Conservation (phyloP, 2,329 filamentous ascomycete genomes). For the Fusarium sp. region DNA sequence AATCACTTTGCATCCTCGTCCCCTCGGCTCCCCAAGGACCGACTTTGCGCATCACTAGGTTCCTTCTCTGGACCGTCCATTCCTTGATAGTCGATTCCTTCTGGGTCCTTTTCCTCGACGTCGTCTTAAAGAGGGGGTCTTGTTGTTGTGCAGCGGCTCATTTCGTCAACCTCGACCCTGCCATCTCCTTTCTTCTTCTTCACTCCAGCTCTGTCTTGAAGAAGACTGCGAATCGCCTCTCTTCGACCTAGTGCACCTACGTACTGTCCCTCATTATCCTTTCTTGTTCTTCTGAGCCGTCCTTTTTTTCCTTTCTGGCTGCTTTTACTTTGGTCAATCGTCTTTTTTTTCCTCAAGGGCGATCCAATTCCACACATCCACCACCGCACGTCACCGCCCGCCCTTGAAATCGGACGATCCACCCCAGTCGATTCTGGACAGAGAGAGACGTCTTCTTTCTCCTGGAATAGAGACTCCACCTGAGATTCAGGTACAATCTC, state of each 20-base stretch:
- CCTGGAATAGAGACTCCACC: constrained; percentile 32
- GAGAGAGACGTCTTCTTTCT: constrained; percentile 28
- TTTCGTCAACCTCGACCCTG: not conserved
- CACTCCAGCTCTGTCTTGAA: constrained; percentile 3
- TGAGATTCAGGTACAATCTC: constrained; percentile 15
- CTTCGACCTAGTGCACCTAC: constrained; percentile 22
- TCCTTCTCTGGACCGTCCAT: constrained; percentile 34
- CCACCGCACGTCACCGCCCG: constrained; percentile 37
- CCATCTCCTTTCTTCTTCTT: constrained; percentile 5
- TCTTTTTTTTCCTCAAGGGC: constrained; percentile 11
- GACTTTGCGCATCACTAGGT: constrained; percentile 26
- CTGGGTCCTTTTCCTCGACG: not conserved
- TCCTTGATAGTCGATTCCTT: constrained; percentile 21
- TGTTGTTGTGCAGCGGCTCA: constrained; percentile 12
- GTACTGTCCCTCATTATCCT: constrained; percentile 29
- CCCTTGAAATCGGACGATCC: constrained; percentile 40
- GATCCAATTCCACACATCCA: constrained; percentile 34
- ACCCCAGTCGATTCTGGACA: constrained; percentile 33
- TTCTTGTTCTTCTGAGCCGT: not conserved
- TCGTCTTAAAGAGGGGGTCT: constrained; percentile 1
- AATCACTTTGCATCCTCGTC: constrained; percentile 36
- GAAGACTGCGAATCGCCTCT: constrained; percentile 11
- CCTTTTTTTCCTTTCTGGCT: constrained; percentile 1
- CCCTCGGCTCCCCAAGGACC: constrained; percentile 25
- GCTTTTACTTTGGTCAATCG: constrained; percentile 14